phyloP scores from a whole-genome alignment of 768 basidiomycete genomes.

The Scleroderma bovista region DNA sequence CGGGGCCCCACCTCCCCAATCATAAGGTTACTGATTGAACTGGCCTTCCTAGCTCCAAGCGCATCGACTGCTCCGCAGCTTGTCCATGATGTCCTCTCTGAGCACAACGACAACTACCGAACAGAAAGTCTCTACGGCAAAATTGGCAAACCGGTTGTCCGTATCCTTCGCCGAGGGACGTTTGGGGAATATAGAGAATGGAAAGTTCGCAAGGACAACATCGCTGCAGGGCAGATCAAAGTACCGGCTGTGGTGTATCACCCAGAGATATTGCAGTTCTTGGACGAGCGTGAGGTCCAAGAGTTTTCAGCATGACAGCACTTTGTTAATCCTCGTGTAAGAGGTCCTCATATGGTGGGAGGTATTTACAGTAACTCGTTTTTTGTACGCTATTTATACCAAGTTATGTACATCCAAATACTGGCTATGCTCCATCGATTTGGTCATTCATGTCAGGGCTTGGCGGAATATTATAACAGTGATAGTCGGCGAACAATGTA shows the following conservation, averaged over 20 bases:
- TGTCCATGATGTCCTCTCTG: conserved; percentile 5
- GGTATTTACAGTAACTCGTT: too few relatives aligned
- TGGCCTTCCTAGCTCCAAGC: background rate
- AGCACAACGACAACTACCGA: conserved; percentile 13
- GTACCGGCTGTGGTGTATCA: conserved; percentile 13
- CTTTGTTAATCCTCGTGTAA: too few relatives aligned
- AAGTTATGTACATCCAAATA: too few relatives aligned
- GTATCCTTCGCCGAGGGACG: conserved; percentile 14
- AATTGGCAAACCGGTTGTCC: conserved; percentile 8
- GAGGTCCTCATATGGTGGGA: too few relatives aligned
- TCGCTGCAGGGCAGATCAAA: conserved; percentile 17
- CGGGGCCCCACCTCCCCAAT: background rate
- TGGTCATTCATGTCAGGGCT: too few relatives aligned
- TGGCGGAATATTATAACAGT: too few relatives aligned
- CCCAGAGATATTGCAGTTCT: conserved; percentile 10
- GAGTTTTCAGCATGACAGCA: conserved; percentile 6
- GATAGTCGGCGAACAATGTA: too few relatives aligned
- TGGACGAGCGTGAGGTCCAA: conserved; percentile 8
- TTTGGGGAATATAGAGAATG: conserved; percentile 17
- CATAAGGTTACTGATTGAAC: background rate
- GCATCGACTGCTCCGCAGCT: conserved; percentile 2
- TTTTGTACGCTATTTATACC: too few relatives aligned
- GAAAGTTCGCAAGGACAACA: conserved; percentile 12
- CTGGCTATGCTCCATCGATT: too few relatives aligned
- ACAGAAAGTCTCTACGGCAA: conserved; percentile 7